These are phyloP conservation scores for Salix udensis DNA, from an alignment of 345 rosid genomes.

Conservation along the genomic window DNA sequence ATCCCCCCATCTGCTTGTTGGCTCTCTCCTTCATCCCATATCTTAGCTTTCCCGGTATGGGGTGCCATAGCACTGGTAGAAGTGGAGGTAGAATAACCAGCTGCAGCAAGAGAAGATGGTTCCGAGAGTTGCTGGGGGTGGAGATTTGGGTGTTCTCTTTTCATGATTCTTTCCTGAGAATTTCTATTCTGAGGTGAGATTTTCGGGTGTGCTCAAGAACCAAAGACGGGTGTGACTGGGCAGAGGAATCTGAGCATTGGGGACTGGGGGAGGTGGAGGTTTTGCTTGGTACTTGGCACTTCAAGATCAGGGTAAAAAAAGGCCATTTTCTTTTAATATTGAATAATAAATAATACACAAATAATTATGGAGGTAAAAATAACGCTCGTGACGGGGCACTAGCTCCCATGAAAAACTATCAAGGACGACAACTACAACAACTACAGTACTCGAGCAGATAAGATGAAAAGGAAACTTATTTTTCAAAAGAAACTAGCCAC, in stretches of 20 bases:
- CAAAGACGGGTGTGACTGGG: constrained; percentile 21
- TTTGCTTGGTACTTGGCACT: constrained; percentile 38
- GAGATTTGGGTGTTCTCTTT: constrained; percentile 47
- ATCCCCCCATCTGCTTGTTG: constrained; percentile 35
- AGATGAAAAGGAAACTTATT: constrained; percentile 16
- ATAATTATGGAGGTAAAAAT: not conserved
- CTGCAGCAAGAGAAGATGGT: constrained; percentile 1
- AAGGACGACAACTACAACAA: constrained; percentile 16
- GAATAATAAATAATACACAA: not conserved
- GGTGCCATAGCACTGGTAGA: not conserved
- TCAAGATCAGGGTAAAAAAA: constrained; percentile 25
- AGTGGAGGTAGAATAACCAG: constrained; percentile 1
- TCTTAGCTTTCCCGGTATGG: constrained; percentile 36
- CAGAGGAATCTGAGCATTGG: constrained; percentile 44
- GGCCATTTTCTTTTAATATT: not conserved
- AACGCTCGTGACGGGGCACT: constrained; percentile 55
- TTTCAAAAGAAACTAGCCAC: not conserved
- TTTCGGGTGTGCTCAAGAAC: constrained; percentile 21
- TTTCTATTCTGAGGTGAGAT: not conserved
- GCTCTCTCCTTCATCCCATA: constrained; percentile 38
- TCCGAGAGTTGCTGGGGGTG: constrained; percentile 14
- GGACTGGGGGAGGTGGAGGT: constrained; percentile 17
- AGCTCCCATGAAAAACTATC: constrained; percentile 34
- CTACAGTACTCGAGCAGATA: constrained; percentile 34
- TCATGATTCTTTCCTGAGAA: constrained; percentile 24